A percentile compares a stretch with the other conserved stretches of the same genome.
These are phyloP conservation scores for Cunninghamia lanceolata DNA, from an alignment of 75 land plant genomes.

Conservation along the genomic window DNA sequence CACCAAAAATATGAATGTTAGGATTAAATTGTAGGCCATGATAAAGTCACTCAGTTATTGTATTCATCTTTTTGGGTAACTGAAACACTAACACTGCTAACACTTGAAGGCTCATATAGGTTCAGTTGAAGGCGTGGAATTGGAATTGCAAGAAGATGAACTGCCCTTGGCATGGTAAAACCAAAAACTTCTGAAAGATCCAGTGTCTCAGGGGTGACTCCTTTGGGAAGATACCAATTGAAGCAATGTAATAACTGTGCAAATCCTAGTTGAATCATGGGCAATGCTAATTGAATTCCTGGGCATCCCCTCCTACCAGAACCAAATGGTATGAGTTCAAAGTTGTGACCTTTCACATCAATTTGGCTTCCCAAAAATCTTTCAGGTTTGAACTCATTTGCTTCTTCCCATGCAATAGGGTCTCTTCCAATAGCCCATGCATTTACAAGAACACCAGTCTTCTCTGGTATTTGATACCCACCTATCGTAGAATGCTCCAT, in stretches of 20 bases:
- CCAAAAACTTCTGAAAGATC: background rate
- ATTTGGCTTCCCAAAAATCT: slow-evolving; percentile 1
- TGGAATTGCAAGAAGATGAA: background rate
- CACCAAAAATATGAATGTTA: no score
- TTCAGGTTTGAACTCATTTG: slow-evolving; percentile 1
- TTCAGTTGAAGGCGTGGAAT: background rate
- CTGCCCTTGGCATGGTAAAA: background rate
- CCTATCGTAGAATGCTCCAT: slow-evolving; percentile 19
- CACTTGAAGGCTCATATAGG: background rate
- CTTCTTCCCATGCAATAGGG: background rate
- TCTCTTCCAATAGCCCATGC: slow-evolving; percentile 8
- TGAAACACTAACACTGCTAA: no score
- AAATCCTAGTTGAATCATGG: background rate
- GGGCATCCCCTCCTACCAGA: slow-evolving; percentile 7
- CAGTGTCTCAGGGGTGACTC: background rate
- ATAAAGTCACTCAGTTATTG: no score
- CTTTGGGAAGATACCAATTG: background rate
- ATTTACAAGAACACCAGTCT: slow-evolving; percentile 15
- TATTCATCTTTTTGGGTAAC: no score
- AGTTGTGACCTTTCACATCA: slow-evolving; percentile 5
- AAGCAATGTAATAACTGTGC: slow-evolving; percentile 8
- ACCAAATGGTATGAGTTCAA: slow-evolving; percentile 10
- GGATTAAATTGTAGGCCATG: no score
- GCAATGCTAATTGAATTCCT: background rate
- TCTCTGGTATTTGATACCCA: slow-evolving; percentile 31